Evolutionary conservation across 2,329 filamentous ascomycete species (phyloP).

Genomic region (Pseudopyrenochaeta lycopersici): DNA sequence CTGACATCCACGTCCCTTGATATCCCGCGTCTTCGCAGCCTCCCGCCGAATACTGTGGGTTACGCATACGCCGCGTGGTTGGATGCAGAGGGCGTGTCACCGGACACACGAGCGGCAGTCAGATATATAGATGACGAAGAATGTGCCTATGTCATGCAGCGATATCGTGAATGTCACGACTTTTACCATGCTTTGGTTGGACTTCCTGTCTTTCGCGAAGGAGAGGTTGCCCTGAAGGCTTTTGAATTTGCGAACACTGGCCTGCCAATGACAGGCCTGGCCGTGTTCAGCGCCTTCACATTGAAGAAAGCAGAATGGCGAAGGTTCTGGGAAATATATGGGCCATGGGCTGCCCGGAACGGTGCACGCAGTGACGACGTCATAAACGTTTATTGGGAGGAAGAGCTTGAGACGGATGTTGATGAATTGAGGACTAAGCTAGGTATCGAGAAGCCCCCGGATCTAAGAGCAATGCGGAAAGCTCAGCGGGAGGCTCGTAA

Average conservation of each 20-base stretch:
- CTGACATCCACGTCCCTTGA: constrained; percentile 79
- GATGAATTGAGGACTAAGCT: constrained; percentile 76
- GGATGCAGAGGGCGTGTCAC: constrained; percentile 91
- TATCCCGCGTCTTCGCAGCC: constrained; percentile 73
- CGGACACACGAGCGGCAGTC: constrained; percentile 84
- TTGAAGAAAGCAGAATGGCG: constrained; percentile 70
- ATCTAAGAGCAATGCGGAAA: constrained; percentile 80
- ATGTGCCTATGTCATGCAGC: constrained; percentile 98
- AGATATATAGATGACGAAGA: constrained; percentile 94
- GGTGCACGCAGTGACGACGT: constrained; percentile 79
- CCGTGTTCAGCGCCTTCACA: constrained; percentile 74
- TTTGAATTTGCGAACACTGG: constrained; percentile 97
- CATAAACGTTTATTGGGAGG: constrained; percentile 98
- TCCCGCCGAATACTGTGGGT: constrained; percentile 80
- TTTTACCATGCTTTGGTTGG: constrained; percentile 97
- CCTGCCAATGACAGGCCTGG: constrained; percentile 92
- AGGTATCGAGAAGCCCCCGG: constrained; percentile 87
- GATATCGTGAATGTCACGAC: constrained; percentile 96
- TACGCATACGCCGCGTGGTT: constrained; percentile 87
- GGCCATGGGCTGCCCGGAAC: constrained; percentile 91
- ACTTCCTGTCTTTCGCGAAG: constrained; percentile 89
- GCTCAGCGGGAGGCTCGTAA: constrained; percentile 74
- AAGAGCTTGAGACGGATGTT: constrained; percentile 86
- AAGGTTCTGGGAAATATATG: constrained; percentile 77
- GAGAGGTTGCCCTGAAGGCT: constrained; percentile 95